Evolutionary conservation across 306 rosid genomes (phyloP), one percentile per base, ranked within the genome.

Genomic region (Malus sieversii): DNA sequence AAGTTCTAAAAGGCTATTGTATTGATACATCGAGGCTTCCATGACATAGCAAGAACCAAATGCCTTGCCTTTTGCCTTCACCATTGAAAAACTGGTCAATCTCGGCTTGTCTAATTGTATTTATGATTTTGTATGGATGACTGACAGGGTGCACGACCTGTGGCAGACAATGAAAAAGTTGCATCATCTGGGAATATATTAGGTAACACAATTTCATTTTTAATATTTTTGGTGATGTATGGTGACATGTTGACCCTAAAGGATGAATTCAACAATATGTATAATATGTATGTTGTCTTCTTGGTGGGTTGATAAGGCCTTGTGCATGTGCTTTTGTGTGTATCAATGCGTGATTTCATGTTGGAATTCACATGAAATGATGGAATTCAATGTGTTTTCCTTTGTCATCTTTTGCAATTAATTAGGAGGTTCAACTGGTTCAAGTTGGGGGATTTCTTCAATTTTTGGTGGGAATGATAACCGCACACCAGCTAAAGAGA

Each of bases 361-460:
- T 66, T 16, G 74, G 42, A 27, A 27, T 22, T 75, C 46, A 40
- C 25, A 30, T 46, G 25, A 30, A 44, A 35, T 13, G 29, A 20
- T 66, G 38, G 44, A 48, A 60, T 73, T 72, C 5, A 44, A 68
- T 53, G n/a, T 67, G 27, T 75, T 63, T 51, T 69, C 53, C 51
- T 65, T 59, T 80, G 62, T 18, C 51, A 71, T 44, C 66, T 22
- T 72, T 78, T 70, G 75, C 74, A 19, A 45, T 65, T 80, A 38
- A 71, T 71, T 80, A 95, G 97, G 96, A 82, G 85, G 73, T 67
- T 22, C 90, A 51, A 79, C 87, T 79, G 85, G 88, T 79, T 80
- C 97, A 45, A 80, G 75, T 76, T 95, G 99, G 99, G 97, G 98
- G 57, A 92, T 95, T 88, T 84, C 97, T 75, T 89, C 99, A 32